phyloP scores from a whole-genome alignment of 768 basidiomycete genomes.

The Collybia sp. region DNA sequence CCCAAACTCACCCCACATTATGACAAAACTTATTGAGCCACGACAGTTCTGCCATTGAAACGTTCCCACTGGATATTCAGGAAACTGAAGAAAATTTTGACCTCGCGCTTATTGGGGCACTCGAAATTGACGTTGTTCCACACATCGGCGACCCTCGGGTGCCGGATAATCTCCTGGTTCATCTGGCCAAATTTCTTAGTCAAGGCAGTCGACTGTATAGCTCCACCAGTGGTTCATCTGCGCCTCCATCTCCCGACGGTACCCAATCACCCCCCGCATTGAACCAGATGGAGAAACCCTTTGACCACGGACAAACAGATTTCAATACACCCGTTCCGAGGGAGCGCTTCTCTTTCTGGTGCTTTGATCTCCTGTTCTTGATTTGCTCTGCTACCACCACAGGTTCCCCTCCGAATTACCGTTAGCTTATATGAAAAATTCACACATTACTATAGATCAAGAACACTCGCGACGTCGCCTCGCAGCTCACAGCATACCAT shows the following conservation, averaged over 20 bases:
- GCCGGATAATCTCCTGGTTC: conserved; percentile 64
- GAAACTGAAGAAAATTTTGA: conserved; percentile 85
- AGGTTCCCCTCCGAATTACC: conserved; percentile 33
- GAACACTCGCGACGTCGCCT: conserved; percentile 59
- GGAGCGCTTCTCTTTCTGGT: conserved; percentile 92
- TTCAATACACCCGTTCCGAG: conserved; percentile 53
- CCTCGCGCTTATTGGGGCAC: conserved; percentile 66
- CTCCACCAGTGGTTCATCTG: neutral
- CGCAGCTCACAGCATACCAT: conserved; percentile 67
- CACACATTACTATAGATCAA: conserved; percentile 38
- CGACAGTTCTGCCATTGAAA: conserved; percentile 50
- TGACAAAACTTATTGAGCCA: neutral
- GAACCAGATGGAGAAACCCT: conserved; percentile 12
- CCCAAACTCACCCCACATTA: no score
- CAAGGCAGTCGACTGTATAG: conserved; percentile 63
- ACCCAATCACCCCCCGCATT: conserved; percentile 8
- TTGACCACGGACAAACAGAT: conserved; percentile 57
- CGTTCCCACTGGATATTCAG: conserved; percentile 59
- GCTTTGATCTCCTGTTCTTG: conserved; percentile 80
- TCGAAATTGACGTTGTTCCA: conserved; percentile 80
- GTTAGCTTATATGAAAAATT: neutral
- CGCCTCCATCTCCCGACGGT: conserved; percentile 11
- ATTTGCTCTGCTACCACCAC: conserved; percentile 65
- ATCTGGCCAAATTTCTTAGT: conserved; percentile 67
- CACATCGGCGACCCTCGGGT: conserved; percentile 65